Percentiles rank a stretch among this genome's conserved stretches.
Conservation (phyloP, 768 basidiomycete species). For the Trametes cingulata region DNA sequence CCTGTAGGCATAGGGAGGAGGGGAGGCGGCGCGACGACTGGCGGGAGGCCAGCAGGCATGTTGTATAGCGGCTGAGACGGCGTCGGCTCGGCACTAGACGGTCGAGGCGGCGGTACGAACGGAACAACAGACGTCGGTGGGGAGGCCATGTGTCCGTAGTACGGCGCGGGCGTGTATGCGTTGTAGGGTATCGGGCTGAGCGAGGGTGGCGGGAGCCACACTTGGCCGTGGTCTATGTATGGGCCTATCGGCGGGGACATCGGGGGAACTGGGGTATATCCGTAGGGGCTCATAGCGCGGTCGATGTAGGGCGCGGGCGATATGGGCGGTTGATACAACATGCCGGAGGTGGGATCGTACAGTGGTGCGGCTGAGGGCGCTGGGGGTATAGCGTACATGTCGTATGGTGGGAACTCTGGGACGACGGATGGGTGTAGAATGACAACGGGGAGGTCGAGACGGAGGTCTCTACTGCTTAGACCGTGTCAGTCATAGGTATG, state of each 20-base stretch:
- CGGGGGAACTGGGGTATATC: slow-evolving; percentile 35
- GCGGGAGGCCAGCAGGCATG: slow-evolving; percentile 40
- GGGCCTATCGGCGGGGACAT: slow-evolving; percentile 37
- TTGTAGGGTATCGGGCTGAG: slow-evolving; percentile 11
- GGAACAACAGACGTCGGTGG: slow-evolving; percentile 17
- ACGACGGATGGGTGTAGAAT: slow-evolving; percentile 66
- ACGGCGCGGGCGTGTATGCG: slow-evolving; percentile 4
- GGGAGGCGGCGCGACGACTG: slow-evolving; percentile 32
- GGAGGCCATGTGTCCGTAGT: slow-evolving; percentile 10
- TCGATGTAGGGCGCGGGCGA: slow-evolving; percentile 27
- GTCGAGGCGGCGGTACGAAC: slow-evolving; percentile 40
- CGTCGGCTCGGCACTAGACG: slow-evolving; percentile 51
- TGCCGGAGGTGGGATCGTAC: slow-evolving; percentile 17
- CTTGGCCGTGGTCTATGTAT: slow-evolving; percentile 43
- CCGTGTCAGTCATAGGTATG: neutral
- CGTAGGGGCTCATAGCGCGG: slow-evolving; percentile 35
- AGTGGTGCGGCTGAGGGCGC: slow-evolving; percentile 12
- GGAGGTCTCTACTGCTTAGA: slow-evolving; percentile 63
- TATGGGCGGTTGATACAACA: slow-evolving; percentile 21
- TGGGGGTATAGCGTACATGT: slow-evolving; percentile 28
- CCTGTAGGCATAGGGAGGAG: slow-evolving; percentile 30
- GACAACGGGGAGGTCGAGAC: slow-evolving; percentile 61
- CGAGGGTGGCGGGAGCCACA: slow-evolving; percentile 46
- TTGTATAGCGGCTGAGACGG: slow-evolving; percentile 35
- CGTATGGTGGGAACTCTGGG: slow-evolving; percentile 38